phyloP scores from a whole-genome alignment of 345 rosid genomes.

The Dovyalis caffra region DNA sequence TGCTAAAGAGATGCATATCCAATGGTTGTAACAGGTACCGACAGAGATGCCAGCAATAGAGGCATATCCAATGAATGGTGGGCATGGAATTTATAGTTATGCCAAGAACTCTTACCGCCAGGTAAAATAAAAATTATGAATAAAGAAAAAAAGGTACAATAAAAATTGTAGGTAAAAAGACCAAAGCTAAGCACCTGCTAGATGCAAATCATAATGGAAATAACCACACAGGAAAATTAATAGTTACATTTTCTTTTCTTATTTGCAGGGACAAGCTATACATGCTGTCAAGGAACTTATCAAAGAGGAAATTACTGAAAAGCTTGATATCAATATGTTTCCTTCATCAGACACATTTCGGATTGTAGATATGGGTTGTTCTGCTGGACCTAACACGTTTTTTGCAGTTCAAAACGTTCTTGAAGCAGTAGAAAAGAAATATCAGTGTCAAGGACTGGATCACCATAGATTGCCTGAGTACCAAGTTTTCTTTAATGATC shows the following conservation, averaged over 20 bases:
- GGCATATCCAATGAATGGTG: too few relatives aligned
- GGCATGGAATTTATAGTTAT: too few relatives aligned
- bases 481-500: conserved; percentile 14
- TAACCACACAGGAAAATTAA: not conserved
- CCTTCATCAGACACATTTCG: not conserved
- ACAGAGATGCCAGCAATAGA: too few relatives aligned
- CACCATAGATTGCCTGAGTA: not conserved
- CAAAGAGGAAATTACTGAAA: conserved; percentile 1
- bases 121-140: too few relatives aligned
- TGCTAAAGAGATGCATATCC: too few relatives aligned
- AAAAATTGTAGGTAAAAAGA: not conserved
- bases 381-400: conserved; percentile 23
- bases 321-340: conserved; percentile 5
- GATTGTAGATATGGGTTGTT: conserved; percentile 22
- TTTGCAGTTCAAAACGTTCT: conserved; percentile 9
- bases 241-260: not conserved
- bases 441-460: not conserved
- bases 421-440: conserved; percentile 3
- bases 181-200: not conserved
- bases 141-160: too few relatives aligned
- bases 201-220: too few relatives aligned
- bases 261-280: conserved; percentile 8
- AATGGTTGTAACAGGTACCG: too few relatives aligned
- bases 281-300: conserved; percentile 2
- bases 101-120: too few relatives aligned